Base-by-base conservation (phyloP, 164 flowering plant genomes). In the Berberis thunbergii region DNA sequence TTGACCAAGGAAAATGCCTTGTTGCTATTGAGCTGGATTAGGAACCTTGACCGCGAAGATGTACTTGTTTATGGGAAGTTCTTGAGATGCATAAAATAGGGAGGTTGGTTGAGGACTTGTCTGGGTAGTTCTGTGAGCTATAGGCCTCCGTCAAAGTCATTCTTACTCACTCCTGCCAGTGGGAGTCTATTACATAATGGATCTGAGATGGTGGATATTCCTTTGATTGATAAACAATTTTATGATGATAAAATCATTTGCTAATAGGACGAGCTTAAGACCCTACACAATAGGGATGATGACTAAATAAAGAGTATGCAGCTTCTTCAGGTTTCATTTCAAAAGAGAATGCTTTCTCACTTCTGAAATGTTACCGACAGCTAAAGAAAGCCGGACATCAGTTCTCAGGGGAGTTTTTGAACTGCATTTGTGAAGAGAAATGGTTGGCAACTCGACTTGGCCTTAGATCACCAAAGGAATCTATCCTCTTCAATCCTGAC, bases 371-470 rank as follows among this genome's bases (percentile, higher is more conserved):
- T 55, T 84, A 69, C 74, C 74, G 74, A 63, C 54, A 78, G 63
- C 70, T 84, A 7, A 70, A 67, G 54, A 67, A 48, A 48, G 43
- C 53, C 3, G 0, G 41, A 1, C 39, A 52, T 45, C 59, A 42
- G 7, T 61, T 81, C 43, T 81, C 88, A 40, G 0, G 26, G 6
- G 83, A 74, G 45, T 59, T 84, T 7, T 61, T 5, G 56, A 72
- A 55, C 0, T 74, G 78, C 70, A 58, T 84, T 7, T 67, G 52
- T 9, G 77, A 80, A 8, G 70, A 41, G 45, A 72, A 80, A 64
- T 87, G 94, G 94, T 45, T 87, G 72, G 56, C 67, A 7, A 87
- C 90, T 54, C 77, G 78, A 45, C 79, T 77, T 57, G 79, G 83
- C 55, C 71, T 57, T 53, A 71, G 74, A 57, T 41, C 60, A 13